Conservation (phyloP, 345 rosid genomes). For the Geranium brycei region DNA sequence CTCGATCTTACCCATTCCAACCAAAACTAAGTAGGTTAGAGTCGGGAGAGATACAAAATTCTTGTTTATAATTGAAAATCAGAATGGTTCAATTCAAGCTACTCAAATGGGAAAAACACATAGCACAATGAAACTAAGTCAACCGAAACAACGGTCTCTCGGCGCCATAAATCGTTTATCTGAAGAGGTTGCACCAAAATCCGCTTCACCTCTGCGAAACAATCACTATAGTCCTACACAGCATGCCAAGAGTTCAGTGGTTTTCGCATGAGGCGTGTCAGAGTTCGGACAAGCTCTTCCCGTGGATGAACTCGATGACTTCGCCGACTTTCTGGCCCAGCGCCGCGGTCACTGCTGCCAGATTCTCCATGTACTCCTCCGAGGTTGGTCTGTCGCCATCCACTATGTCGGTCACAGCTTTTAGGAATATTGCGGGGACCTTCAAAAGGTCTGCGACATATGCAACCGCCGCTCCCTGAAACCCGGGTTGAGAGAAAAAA, state of each 20-base stretch:
- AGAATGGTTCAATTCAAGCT: no score
- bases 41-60: no score
- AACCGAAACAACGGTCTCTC: neutral
- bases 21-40: no score
- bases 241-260: no score
- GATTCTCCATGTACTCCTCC: slow-evolving; percentile 68
- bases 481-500: neutral
- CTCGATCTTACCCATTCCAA: no score
- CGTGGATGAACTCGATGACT: slow-evolving; percentile 52
- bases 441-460: slow-evolving; percentile 71
- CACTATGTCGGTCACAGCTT: slow-evolving; percentile 73
- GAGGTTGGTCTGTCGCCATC: slow-evolving; percentile 72
- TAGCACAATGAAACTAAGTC: neutral
- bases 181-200: no score
- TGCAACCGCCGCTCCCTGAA: slow-evolving; percentile 81
- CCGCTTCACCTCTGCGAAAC: neutral
- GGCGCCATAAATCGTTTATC: neutral
- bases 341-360: slow-evolving; percentile 49
- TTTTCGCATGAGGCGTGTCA: slow-evolving; percentile 13
- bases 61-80: no score
- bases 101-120: neutral
- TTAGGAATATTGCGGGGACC: slow-evolving; percentile 67
- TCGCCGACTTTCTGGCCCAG: slow-evolving; percentile 44
- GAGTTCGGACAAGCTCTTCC: slow-evolving; percentile 61
- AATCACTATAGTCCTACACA: no score